Percentiles rank a stretch among this genome's conserved stretches.
These are phyloP conservation scores for Inga leiocalycina DNA, from an alignment of 306 rosid species.

Conservation along the genomic window DNA sequence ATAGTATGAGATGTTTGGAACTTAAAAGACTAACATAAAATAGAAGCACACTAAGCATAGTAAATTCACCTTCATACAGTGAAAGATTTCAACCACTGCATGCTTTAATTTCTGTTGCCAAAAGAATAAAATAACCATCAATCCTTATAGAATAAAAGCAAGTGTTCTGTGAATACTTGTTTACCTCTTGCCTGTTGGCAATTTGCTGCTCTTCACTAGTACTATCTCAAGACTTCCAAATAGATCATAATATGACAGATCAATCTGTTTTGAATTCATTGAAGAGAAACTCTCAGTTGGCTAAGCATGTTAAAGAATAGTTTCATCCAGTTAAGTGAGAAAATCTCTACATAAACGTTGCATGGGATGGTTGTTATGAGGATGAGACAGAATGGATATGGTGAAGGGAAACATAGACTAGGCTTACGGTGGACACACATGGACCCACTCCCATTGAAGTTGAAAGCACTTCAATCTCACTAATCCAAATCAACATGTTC, in stretches of 20 bases:
- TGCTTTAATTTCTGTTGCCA: constrained; percentile 63
- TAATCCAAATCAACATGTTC: background rate
- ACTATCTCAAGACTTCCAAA: constrained; percentile 83
- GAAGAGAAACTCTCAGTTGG: background rate
- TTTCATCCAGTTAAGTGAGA: background rate
- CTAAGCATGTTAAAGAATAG: background rate
- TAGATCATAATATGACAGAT: constrained; percentile 77
- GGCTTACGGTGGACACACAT: background rate
- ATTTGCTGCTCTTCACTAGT: constrained; percentile 63
- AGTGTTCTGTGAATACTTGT: constrained; percentile 18
- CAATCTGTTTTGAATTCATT: constrained; percentile 61
- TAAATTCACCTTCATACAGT: constrained; percentile 63
- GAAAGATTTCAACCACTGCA: constrained; percentile 71
- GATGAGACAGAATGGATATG: background rate
- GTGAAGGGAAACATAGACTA: background rate
- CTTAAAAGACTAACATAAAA: constrained; percentile 5
- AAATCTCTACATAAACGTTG: background rate
- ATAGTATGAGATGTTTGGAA: constrained; percentile 26
- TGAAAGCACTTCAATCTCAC: background rate
- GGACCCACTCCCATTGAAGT: background rate
- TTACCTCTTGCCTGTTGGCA: constrained; percentile 76
- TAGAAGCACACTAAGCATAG: background rate
- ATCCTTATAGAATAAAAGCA: background rate
- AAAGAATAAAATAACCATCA: constrained; percentile 29
- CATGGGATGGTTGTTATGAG: background rate